Conservation (phyloP, 129 eudicot genomes). For the Helianthus tuberosus region DNA sequence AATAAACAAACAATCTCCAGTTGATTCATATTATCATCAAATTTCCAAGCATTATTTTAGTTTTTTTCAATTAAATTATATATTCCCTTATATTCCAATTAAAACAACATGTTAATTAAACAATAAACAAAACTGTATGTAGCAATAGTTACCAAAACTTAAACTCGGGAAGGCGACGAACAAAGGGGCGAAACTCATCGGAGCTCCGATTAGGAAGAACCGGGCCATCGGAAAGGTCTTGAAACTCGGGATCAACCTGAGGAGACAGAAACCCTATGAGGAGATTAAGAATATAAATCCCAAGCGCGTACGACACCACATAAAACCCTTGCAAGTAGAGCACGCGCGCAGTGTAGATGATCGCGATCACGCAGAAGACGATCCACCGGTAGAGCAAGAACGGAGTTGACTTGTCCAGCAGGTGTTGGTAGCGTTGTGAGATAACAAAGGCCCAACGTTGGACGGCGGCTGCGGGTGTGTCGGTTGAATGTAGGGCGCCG, state of each 20-base stretch:
- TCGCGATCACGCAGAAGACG: constrained; percentile 47
- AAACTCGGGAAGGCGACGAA: constrained; percentile 78
- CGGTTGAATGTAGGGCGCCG: constrained; percentile 30
- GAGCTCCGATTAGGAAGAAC: constrained; percentile 58
- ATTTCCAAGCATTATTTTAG: not conserved
- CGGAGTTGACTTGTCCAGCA: constrained; percentile 88
- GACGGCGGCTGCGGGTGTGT: constrained; percentile 51
- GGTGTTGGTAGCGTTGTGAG: constrained; percentile 66
- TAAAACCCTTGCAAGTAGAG: constrained; percentile 76
- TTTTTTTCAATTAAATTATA: no score
- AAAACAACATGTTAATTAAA: not conserved
- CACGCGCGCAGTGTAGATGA: constrained; percentile 59
- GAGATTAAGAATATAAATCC: constrained; percentile 76
- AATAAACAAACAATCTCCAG: constrained; percentile 1
- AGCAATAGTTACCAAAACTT: constrained; percentile 55
- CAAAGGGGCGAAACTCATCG: constrained; percentile 96
- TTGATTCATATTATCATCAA: not conserved
- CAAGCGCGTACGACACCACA: constrained; percentile 81
- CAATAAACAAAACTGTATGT: not conserved
- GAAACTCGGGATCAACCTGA: constrained; percentile 78
- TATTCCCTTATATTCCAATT: not conserved
- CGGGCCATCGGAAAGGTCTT: constrained; percentile 58
- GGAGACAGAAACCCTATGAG: constrained; percentile 87
- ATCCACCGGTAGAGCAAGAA: constrained; percentile 80
- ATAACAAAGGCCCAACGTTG: constrained; percentile 47